Percentiles rank a stretch among this genome's conserved stretches.
Evolutionary conservation across 2,329 filamentous ascomycete genomes (phyloP).

Genomic region (Aspergillus brasiliensis): DNA sequence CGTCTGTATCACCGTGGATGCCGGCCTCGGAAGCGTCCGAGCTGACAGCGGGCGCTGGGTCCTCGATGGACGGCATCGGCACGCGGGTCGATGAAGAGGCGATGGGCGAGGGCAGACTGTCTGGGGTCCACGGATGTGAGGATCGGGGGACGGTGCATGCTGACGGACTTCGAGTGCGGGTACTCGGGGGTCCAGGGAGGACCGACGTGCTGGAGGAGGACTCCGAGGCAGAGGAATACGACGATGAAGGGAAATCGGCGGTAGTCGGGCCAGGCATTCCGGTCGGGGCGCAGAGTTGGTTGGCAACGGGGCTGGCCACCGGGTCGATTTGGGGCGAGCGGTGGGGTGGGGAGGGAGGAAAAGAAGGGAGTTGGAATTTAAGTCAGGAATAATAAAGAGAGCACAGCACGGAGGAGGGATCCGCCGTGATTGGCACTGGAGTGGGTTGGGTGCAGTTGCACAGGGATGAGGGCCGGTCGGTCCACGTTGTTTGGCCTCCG

Average conservation of each 20-base stretch:
- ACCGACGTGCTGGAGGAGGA: background rate
- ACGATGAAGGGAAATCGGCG: conserved; percentile 15
- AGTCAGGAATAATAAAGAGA: conserved; percentile 5
- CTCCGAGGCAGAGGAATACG: conserved; percentile 10
- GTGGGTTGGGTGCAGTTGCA: background rate
- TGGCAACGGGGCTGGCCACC: conserved; percentile 11
- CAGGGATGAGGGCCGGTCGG: background rate
- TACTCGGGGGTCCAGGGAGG: background rate
- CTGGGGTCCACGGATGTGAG: conserved; percentile 8
- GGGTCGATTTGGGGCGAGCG: conserved; percentile 7
- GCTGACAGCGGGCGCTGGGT: background rate
- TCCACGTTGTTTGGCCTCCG: conserved; percentile 25
- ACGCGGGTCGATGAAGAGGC: conserved; percentile 9
- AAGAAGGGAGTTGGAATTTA: conserved; percentile 3
- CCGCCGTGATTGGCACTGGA: conserved; percentile 18
- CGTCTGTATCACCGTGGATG: background rate
- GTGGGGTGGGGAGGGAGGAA: conserved; percentile 6
- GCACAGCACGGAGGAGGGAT: background rate
- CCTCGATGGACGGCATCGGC: conserved; percentile 7
- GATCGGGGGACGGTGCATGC: conserved; percentile 17
- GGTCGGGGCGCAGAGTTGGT: conserved; percentile 7
- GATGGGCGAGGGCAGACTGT: conserved; percentile 10
- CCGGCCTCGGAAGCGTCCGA: background rate
- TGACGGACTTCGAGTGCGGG: background rate
- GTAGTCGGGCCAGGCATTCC: conserved; percentile 20